These are phyloP conservation scores for Oryza longistaminata DNA, from an alignment of 176 grass and related monocot genomes.

Conservation along the genomic window DNA sequence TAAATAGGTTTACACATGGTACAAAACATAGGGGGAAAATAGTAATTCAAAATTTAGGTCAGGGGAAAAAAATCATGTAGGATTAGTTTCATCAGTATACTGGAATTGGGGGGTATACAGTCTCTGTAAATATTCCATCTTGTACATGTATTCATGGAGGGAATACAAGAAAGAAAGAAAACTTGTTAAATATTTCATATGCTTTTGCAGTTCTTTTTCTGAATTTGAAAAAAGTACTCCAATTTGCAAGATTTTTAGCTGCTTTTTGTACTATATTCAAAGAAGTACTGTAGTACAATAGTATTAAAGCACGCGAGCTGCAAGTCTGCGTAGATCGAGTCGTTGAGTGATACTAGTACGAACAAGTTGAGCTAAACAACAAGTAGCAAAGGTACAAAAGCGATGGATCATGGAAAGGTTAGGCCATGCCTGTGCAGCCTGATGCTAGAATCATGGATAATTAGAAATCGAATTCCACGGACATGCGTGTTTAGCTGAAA, in stretches of 20 bases:
- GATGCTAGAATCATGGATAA: no score
- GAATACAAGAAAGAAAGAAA: neutral
- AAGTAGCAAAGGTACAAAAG: no score
- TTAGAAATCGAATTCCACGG: no score
- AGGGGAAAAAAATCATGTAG: neutral
- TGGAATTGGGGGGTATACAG: neutral
- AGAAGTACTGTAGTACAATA: neutral
- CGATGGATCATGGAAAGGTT: no score
- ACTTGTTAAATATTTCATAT: neutral
- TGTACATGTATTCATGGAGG: neutral
- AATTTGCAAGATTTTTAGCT: neutral
- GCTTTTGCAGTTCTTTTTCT: neutral
- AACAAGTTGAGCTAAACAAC: no score
- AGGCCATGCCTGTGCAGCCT: no score
- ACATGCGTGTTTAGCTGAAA: no score
- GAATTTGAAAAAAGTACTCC: neutral
- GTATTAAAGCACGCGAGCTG: no score
- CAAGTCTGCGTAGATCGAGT: no score
- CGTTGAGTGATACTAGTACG: no score
- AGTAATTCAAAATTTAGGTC: neutral
- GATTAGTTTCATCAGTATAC: neutral
- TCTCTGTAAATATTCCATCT: neutral
- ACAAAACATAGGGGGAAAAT: neutral
- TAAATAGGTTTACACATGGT: neutral
- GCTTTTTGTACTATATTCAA: neutral